Evolutionary conservation across 257 asterid genomes (phyloP).

Genomic region (Echium plantagineum): DNA sequence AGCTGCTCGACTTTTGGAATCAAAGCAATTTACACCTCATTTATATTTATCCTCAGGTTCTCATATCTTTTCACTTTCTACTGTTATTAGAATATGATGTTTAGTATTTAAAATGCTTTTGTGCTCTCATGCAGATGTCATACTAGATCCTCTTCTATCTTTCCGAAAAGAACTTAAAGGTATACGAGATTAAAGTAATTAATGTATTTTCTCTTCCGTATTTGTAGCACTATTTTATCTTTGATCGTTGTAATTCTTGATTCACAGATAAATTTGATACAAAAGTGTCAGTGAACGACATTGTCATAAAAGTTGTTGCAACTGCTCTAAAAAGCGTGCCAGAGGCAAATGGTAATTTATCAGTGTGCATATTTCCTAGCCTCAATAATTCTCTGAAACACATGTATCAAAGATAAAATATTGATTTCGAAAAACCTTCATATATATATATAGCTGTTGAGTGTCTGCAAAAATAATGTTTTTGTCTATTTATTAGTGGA

Average conservation of each 20-base stretch:
- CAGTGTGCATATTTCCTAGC: constrained; percentile 8
- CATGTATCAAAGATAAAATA: neutral
- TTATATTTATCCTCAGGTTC: constrained; percentile 86
- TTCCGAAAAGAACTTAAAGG: constrained; percentile 98
- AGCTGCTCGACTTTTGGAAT: constrained; percentile 90
- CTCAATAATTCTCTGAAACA: constrained; percentile 6
- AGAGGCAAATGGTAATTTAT: constrained; percentile 80
- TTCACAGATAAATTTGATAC: constrained; percentile 69
- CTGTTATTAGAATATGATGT: constrained; percentile 14
- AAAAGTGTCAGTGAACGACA: constrained; percentile 93
- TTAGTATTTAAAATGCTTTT: constrained; percentile 20
- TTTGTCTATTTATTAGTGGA: too few relatives aligned
- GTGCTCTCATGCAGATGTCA: constrained; percentile 57
- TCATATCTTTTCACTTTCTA: constrained; percentile 19
- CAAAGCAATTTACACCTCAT: constrained; percentile 93
- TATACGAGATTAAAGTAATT: constrained; percentile 16
- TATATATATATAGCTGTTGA: too few relatives aligned
- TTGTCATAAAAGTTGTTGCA: constrained; percentile 89
- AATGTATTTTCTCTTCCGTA: constrained; percentile 12
- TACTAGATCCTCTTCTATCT: constrained; percentile 84
- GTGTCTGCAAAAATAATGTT: too few relatives aligned
- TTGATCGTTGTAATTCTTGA: constrained; percentile 16
- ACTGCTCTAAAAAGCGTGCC: constrained; percentile 76
- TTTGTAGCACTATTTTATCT: constrained; percentile 14
- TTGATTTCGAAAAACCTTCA: neutral